phyloP scores from a whole-genome alignment of 2,329 filamentous ascomycete genomes.

The Diaporthe humulicola region DNA sequence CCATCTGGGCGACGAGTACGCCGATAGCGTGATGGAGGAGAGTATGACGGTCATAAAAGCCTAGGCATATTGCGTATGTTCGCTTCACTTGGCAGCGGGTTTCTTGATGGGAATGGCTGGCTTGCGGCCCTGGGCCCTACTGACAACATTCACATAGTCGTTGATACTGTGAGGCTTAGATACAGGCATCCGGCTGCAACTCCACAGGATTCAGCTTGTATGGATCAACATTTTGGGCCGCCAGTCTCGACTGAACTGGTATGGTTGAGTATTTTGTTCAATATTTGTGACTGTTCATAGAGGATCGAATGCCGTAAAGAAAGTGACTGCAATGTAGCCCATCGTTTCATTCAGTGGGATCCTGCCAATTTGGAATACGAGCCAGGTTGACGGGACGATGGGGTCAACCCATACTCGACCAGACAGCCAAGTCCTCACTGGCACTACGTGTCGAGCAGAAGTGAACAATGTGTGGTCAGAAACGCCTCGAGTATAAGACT shows the following conservation, averaged over 20 bases:
- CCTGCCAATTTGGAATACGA: neutral
- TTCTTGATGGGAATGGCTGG: neutral
- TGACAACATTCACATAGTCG: constrained; percentile 3
- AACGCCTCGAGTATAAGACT: neutral
- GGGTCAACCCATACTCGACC: neutral
- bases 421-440: neutral
- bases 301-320: too few relatives aligned
- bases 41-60: neutral
- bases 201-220: neutral
- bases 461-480: neutral
- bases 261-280: neutral
- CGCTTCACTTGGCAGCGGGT: neutral
- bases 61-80: neutral
- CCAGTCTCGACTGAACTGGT: neutral
- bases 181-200: too few relatives aligned
- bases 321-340: neutral
- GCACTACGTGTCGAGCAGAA: neutral
- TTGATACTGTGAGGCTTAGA: constrained; percentile 4
- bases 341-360: neutral
- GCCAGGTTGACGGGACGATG: neutral
- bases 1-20: neutral
- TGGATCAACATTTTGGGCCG: neutral
- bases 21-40: too few relatives aligned
- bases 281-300: neutral
- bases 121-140: constrained; percentile 24